Evolutionary conservation across 2,329 filamentous ascomycete genomes (phyloP).

Genomic region (Byssoonygena ceratinophila): DNA sequence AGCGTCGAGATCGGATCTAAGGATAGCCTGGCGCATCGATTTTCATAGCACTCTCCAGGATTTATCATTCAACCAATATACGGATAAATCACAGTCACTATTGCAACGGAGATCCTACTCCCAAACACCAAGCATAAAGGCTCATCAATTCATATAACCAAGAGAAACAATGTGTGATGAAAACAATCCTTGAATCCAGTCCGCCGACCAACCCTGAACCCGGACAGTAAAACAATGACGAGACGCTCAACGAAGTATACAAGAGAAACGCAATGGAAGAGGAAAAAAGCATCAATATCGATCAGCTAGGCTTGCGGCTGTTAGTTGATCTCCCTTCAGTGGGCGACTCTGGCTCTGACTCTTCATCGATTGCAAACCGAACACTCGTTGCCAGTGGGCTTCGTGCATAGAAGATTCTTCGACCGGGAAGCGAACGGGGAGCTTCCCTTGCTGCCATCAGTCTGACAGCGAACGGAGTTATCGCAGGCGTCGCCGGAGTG

Average conservation of each 20-base stretch:
- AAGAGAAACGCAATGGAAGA: neutral
- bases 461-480: conserved; percentile 36
- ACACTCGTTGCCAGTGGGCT: conserved; percentile 27
- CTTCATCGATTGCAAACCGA: conserved; percentile 32
- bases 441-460: conserved; percentile 21
- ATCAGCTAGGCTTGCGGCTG: conserved; percentile 9
- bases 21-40: too few relatives aligned
- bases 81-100: conserved; percentile 4
- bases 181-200: neutral
- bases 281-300: neutral
- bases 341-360: conserved; percentile 33
- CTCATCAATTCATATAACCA: conserved; percentile 8
- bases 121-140: conserved; percentile 9
- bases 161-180: neutral
- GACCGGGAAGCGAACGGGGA: conserved; percentile 9
- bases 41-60: neutral
- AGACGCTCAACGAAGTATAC: neutral
- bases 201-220: neutral
- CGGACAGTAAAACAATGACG: neutral
- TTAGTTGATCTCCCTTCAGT: conserved; percentile 31
- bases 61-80: neutral
- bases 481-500: conserved; percentile 36
- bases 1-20: neutral
- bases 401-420: conserved; percentile 12
- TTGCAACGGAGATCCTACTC: neutral